phyloP scores from a whole-genome alignment of 2,329 filamentous ascomycete genomes.

The Colletotrichum somersetense region DNA sequence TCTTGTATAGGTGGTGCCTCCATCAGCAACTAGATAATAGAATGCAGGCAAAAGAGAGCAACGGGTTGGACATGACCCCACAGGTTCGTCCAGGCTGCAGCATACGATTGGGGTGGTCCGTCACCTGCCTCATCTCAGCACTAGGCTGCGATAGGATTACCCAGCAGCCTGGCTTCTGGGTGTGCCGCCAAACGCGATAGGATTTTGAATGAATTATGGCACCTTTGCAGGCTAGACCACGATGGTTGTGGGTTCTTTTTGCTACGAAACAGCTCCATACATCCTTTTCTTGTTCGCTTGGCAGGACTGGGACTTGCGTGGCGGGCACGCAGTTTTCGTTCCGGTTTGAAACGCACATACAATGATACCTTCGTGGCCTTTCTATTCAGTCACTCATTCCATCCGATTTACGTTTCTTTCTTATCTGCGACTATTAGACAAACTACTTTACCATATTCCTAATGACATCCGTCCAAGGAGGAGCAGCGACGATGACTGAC shows the following conservation, averaged over 20 bases:
- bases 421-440: too few species aligned
- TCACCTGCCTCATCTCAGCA: background rate
- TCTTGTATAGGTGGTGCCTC: background rate
- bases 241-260: background rate
- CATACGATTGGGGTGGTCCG: background rate
- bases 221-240: background rate
- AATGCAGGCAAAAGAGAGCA: background rate
- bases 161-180: conserved; percentile 14
- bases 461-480: background rate
- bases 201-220: background rate
- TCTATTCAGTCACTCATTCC: background rate
- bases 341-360: background rate
- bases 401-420: background rate
- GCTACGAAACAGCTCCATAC: background rate
- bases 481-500: background rate
- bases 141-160: background rate
- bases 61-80: background rate
- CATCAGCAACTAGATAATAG: background rate
- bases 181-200: conserved; percentile 7
- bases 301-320: too few species aligned
- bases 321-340: background rate
- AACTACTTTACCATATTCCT: too few species aligned
- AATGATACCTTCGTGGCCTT: background rate
- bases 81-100: conserved; percentile 6
- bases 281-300: background rate